phyloP scores from a whole-genome alignment of 768 basidiomycete species.

The Kwoniella bestiolae region DNA sequence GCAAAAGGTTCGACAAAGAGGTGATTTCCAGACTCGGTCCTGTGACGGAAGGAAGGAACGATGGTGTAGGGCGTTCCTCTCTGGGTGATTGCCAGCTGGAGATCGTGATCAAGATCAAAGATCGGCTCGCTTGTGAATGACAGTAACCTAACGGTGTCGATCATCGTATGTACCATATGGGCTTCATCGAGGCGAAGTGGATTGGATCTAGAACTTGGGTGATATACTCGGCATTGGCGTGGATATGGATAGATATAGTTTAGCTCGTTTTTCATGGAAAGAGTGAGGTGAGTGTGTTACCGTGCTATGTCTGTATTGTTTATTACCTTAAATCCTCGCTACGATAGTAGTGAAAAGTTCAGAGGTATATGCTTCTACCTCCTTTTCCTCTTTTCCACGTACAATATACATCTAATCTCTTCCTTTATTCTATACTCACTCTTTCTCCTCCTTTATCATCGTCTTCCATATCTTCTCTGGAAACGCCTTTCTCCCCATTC shows the following conservation, averaged over 20 bases:
- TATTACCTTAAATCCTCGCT: neutral
- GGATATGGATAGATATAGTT: neutral
- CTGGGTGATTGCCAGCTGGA: neutral
- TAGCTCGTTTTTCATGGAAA: neutral
- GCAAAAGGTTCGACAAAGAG: neutral
- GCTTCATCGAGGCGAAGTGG: neutral
- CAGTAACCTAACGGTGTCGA: neutral
- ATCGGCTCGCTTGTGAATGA: neutral
- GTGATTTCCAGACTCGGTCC: conserved; percentile 8
- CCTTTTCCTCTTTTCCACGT: neutral
- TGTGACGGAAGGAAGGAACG: neutral
- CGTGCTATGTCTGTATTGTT: neutral
- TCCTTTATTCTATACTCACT: neutral
- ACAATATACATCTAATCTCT: too few species aligned
- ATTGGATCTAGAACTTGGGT: neutral
- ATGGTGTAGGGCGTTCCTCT: neutral
- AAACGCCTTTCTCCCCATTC: neutral
- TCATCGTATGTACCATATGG: conserved; percentile 5
- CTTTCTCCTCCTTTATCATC: neutral
- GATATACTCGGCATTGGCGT: neutral
- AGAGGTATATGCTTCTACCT: neutral
- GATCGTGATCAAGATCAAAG: neutral
- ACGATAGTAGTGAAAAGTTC: neutral
- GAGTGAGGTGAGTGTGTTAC: neutral
- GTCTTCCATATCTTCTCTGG: neutral